Evolutionary conservation across 2,329 filamentous ascomycete species (phyloP).

Genomic region (Sclerotinia nivalis): DNA sequence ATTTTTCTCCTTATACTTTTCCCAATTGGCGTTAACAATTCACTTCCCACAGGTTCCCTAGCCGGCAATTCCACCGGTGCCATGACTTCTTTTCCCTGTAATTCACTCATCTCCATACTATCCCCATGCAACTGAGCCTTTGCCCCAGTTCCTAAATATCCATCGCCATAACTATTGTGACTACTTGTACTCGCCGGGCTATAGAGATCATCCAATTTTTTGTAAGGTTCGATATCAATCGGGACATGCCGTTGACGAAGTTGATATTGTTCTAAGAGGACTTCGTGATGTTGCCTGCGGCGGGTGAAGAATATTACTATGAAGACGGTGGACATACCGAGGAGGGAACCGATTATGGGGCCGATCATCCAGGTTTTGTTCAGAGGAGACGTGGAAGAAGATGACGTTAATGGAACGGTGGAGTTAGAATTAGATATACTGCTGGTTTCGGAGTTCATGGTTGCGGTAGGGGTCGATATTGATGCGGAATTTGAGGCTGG

Average conservation of each 20-base stretch:
- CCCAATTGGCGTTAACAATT: slow-evolving; percentile 31
- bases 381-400: slow-evolving; percentile 21
- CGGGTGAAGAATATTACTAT: slow-evolving; percentile 36
- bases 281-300: slow-evolving; percentile 26
- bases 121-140: slow-evolving; percentile 34
- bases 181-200: neutral
- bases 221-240: neutral
- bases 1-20: slow-evolving; percentile 1
- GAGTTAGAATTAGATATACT: neutral
- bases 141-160: slow-evolving; percentile 9
- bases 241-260: slow-evolving; percentile 3
- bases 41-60: slow-evolving; percentile 33
- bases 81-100: slow-evolving; percentile 31
- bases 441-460: neutral
- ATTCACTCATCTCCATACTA: slow-evolving; percentile 28
- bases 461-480: neutral
- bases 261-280: neutral
- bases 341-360: slow-evolving; percentile 34
- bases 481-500: neutral
- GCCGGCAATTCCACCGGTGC: slow-evolving; percentile 34
- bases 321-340: slow-evolving; percentile 35
- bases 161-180: slow-evolving; percentile 24
- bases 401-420: slow-evolving; percentile 2
- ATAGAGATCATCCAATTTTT: neutral
- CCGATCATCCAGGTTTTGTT: slow-evolving; percentile 35